phyloP scores from a whole-genome alignment of 2,329 filamentous ascomycete species.

The Aspergillus proliferans region DNA sequence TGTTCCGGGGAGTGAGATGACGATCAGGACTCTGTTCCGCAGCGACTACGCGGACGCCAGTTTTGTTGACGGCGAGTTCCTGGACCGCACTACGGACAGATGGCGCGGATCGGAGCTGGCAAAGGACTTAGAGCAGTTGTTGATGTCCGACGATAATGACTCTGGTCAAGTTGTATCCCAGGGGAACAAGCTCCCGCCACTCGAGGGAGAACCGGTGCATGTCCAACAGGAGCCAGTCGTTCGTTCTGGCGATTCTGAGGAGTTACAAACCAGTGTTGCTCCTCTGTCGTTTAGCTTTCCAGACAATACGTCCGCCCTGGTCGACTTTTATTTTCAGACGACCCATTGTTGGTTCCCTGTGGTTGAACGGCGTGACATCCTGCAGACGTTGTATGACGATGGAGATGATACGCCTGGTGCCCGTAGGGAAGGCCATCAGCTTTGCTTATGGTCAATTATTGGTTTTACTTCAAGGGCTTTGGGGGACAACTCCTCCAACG shows the following conservation, averaged over 20 bases:
- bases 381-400: slow-evolving; percentile 42
- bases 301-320: slow-evolving; percentile 34
- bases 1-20: slow-evolving; percentile 49
- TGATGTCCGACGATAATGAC: slow-evolving; percentile 4
- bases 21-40: slow-evolving; percentile 28
- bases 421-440: slow-evolving; percentile 13
- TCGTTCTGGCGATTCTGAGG: no score
- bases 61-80: slow-evolving; percentile 7
- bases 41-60: slow-evolving; percentile 3
- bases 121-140: slow-evolving; percentile 6
- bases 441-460: slow-evolving; percentile 48
- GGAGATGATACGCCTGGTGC: no score
- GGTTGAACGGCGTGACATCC: slow-evolving; percentile 55
- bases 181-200: background rate
- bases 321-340: slow-evolving; percentile 66
- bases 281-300: slow-evolving; percentile 2
- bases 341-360: slow-evolving; percentile 65
- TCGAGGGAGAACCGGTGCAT: background rate
- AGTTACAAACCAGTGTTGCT: background rate
- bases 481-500: background rate
- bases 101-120: slow-evolving; percentile 11
- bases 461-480: slow-evolving; percentile 20
- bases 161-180: background rate
- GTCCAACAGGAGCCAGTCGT: background rate
- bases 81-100: slow-evolving; percentile 2